These are phyloP conservation scores for Nymphaea thermarum DNA, from an alignment of 164 flowering plant genomes.

Conservation along the genomic window DNA sequence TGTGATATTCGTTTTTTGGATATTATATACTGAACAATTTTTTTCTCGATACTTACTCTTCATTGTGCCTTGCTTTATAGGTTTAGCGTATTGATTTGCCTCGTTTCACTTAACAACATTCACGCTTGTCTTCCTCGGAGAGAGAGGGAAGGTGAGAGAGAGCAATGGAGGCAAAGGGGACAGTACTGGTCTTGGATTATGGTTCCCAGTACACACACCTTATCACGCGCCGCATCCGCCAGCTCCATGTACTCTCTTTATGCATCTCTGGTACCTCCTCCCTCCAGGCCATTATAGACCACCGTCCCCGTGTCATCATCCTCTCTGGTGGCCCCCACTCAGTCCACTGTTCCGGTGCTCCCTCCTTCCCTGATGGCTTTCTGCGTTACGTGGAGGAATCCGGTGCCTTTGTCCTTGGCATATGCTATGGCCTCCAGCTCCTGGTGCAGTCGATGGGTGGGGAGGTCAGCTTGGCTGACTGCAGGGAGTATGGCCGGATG, in stretches of 20 bases:
- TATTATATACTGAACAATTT: too few relatives aligned
- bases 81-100: too few relatives aligned
- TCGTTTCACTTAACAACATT: too few relatives aligned
- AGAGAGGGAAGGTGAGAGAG: neutral
- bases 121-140: too few relatives aligned
- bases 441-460: conserved; percentile 90
- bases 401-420: conserved; percentile 62
- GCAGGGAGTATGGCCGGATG: conserved; percentile 94
- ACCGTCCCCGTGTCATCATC: conserved; percentile 62
- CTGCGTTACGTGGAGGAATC: conserved; percentile 50
- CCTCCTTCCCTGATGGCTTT: conserved; percentile 63
- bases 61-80: too few relatives aligned
- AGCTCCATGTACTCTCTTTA: conserved; percentile 71
- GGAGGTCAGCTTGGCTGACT: conserved; percentile 50
- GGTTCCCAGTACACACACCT: conserved; percentile 97
- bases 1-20: too few relatives aligned
- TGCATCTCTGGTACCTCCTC: conserved; percentile 76
- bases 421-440: conserved; percentile 89
- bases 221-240: conserved; percentile 85
- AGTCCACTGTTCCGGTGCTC: conserved; percentile 56
- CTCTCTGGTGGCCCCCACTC: conserved; percentile 96
- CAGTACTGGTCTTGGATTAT: conserved; percentile 72
- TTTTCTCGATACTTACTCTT: too few relatives aligned
- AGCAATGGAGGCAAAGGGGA: conserved; percentile 31
- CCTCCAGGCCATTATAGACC: conserved; percentile 45